A percentile compares a stretch with the other conserved stretches of the same genome.
phyloP scores from a whole-genome alignment of 179 eudicot genomes.

The Beta corolliflora region DNA sequence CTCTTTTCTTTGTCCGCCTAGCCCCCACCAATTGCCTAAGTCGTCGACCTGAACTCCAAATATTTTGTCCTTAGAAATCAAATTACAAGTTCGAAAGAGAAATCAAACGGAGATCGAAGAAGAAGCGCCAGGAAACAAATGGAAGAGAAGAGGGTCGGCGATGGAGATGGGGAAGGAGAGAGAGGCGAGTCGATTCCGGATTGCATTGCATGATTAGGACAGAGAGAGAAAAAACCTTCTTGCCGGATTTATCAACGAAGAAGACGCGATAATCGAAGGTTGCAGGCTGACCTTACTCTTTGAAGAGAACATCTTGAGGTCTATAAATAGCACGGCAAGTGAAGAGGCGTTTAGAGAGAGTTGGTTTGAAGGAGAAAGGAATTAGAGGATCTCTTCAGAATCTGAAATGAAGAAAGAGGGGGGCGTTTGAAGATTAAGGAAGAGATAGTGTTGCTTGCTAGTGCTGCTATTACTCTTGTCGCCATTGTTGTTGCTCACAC shows the following conservation, averaged over 20 bases:
- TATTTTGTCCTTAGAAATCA: too few relatives aligned
- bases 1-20: too few relatives aligned
- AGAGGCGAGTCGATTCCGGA: too few relatives aligned
- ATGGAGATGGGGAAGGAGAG: too few relatives aligned
- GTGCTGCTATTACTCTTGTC: conserved; percentile 8
- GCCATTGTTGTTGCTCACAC: too few relatives aligned
- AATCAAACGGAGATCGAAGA: too few relatives aligned
- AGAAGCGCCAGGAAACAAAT: too few relatives aligned
- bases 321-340: conserved; percentile 58
- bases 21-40: too few relatives aligned
- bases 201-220: background rate
- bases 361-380: conserved; percentile 34
- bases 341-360: conserved; percentile 46
- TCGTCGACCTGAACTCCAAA: too few relatives aligned
- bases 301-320: conserved; percentile 45
- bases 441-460: conserved; percentile 40
- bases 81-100: too few relatives aligned
- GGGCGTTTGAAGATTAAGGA: conserved; percentile 49
- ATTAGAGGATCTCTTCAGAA: conserved; percentile 30
- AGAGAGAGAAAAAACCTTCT: conserved; percentile 50
- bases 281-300: conserved; percentile 63
- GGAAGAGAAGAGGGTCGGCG: too few relatives aligned
- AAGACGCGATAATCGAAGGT: conserved; percentile 87
- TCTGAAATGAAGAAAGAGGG: conserved; percentile 11
- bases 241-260: conserved; percentile 72